A percentile compares a stretch with the other conserved stretches of the same genome.
phyloP scores from a whole-genome alignment of 768 basidiomycete species.

The Naganishia friedmannii region DNA sequence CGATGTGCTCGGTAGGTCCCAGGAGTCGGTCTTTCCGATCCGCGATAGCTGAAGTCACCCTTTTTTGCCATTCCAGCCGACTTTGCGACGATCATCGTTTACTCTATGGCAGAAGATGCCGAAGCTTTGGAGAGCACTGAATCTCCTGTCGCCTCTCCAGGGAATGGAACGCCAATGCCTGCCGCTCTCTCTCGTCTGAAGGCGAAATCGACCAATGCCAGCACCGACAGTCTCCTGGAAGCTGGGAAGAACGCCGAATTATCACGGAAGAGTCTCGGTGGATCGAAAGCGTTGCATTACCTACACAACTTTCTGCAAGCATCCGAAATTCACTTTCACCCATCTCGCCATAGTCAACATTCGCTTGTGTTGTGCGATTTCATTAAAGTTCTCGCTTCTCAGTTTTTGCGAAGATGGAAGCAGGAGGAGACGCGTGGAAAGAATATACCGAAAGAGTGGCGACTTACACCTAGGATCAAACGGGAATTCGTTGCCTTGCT shows the following conservation, averaged over 20 bases:
- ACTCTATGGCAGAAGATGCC: constrained; percentile 83
- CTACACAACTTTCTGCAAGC: constrained; percentile 79
- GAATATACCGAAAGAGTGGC: constrained; percentile 75
- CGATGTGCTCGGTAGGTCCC: constrained; percentile 18
- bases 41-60: not conserved
- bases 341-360: constrained; percentile 80
- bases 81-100: constrained; percentile 73
- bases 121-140: constrained; percentile 33
- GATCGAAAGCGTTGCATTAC: constrained; percentile 79
- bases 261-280: constrained; percentile 66
- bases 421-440: constrained; percentile 74
- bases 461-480: constrained; percentile 73
- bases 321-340: constrained; percentile 86
- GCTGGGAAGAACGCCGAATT: constrained; percentile 50
- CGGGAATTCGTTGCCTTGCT: constrained; percentile 78
- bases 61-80: constrained; percentile 8
- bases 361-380: constrained; percentile 60
- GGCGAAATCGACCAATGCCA: constrained; percentile 49
- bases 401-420: constrained; percentile 73
- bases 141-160: constrained; percentile 69
- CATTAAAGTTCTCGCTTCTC: constrained; percentile 75
- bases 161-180: constrained; percentile 54
- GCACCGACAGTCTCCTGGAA: constrained; percentile 46
- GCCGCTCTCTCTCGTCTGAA: constrained; percentile 52
- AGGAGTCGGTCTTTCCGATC: no score